Conservation (phyloP, 305 asterid genomes). For the Fraxinus xanthoxyloides region DNA sequence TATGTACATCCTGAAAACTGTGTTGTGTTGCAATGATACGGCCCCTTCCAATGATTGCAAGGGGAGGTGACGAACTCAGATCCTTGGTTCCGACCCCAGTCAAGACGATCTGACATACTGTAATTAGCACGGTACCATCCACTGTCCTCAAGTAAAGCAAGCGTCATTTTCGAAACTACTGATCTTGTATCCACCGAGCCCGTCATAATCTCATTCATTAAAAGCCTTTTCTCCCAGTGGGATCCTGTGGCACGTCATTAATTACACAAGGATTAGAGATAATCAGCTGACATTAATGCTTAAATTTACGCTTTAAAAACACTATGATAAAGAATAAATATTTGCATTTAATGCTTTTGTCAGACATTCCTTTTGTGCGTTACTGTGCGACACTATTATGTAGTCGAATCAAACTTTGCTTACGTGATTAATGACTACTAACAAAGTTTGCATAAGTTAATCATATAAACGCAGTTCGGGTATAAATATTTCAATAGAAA, state of each 20-base stretch:
- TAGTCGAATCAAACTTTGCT: not conserved
- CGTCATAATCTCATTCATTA: conserved; percentile 99
- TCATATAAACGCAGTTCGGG: not conserved
- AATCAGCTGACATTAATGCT: not conserved
- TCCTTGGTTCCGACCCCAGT: conserved; percentile 98
- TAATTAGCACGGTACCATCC: conserved; percentile 99
- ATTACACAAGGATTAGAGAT: conserved; percentile 11
- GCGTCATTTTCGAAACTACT: conserved; percentile 96
- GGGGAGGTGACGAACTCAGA: conserved; percentile 80
- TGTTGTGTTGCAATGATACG: conserved; percentile 94
- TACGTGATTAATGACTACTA: not conserved
- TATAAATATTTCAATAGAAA: not conserved
- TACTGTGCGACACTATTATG: not conserved
- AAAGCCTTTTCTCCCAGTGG: conserved; percentile 98
- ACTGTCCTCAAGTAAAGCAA: conserved; percentile 96
- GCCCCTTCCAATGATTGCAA: conserved; percentile 94
- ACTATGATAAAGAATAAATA: not conserved
- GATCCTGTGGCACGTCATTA: conserved; percentile 60
- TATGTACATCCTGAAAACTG: conserved; percentile 95
- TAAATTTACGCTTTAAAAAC: not conserved
- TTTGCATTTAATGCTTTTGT: not conserved
- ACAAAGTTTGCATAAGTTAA: not conserved
- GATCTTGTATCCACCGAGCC: conserved; percentile 99
- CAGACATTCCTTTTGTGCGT: not conserved
- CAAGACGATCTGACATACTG: conserved; percentile 95